Base-by-base conservation (phyloP, 495 filamentous ascomycete species). In the Aspergillus heteromorphus region DNA sequence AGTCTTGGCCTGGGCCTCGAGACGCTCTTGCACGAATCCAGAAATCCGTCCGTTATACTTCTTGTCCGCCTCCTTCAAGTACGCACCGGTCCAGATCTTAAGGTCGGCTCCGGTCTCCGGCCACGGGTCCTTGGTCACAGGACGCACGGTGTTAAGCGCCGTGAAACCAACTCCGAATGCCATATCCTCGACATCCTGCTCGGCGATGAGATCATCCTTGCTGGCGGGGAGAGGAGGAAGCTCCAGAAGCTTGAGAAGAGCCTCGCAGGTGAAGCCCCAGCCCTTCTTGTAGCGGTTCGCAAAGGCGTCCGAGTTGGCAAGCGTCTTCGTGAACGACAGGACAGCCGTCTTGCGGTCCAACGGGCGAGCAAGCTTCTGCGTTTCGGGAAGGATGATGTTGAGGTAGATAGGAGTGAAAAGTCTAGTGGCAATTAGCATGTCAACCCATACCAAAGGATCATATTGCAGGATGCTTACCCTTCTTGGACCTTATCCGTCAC, bases 91-190 rank as follows among this genome's bases (percentile, higher is more conserved):
- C 91, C 91, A 97, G 21, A 63, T 64, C 71, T 87, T 87, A 16
- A 95, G 82, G 65, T 95, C 87, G 8, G 75, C 75, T 8, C 74
- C 74, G 8, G 92, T 86, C 50, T 95, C 86, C 29, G 91, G 87
- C 80, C 85, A 96, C 17, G 87, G 84, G 64, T 96, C 92, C 51
- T 75, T 77, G 8, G 77, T 61, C 29, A 70, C 65, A 48, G 83
- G 81, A 66, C 86, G 88, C 69, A 92, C 90, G 1, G 93, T 97
- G 66, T 88, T 92, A 52, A 99, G 78, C 38, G 87, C 82, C 1
- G 93, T 97, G 71, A 95, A 99, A 1, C 90, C 91, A 40, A 95
- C 83, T 10, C 92, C 95, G 61, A 97, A 99, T 48, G 87, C 84
- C 64, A 96, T 83, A 66, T 98, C 92, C 58, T 98, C 93, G 42